Base-by-base conservation (phyloP, 176 grass and related monocot genomes). In the Dactylis glomerata region DNA sequence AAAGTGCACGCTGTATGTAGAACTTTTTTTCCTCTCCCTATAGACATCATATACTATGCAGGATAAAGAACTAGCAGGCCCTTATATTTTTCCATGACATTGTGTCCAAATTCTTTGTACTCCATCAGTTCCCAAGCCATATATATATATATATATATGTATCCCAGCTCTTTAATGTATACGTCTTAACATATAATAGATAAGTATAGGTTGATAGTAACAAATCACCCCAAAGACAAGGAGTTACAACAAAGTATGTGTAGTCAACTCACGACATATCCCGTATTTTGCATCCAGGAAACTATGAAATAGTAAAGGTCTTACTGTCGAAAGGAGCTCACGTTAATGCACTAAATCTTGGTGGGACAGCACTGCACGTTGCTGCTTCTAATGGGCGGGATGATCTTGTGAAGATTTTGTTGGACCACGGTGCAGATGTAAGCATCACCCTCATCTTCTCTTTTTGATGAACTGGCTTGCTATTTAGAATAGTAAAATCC, bases 321-420 rank as follows among this genome's bases (percentile, higher is more conserved):
- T 86, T 86, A 58, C 50, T 86, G 10, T 32, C 51, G 11, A 86
- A 86, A 59, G 83, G 75, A n/a, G 65, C 84, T 23, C 11, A 69
- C 40, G 51, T 86, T 34, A 14, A 79, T 26, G 33, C 65, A 61
- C 4, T 34, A 58, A 23, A 20, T 78, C 24, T 32, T 45, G 3
- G 50, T 79, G 75, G 75, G 38, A 86, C 65, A 36, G 75, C 65
- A 27, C 65, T 86, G 26, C 75, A 86, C 37, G 1, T 24, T 31
- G 84, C 75, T 80, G 64, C 75, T 40, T 5, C 19, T 13, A 6
- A 11, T 57, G 68, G 30, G 15, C 75, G 33, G 28, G 75, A 44
- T 58, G 50, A 52, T 71, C 23, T 58, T 71, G 8, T 86, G 75
- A 86, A 86, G 64, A 47, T 71, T 79, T 79, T 86, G 64, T 71